Base-by-base conservation (phyloP, 352 stramenopile genomes). In the Globisporangium apiculatum region DNA sequence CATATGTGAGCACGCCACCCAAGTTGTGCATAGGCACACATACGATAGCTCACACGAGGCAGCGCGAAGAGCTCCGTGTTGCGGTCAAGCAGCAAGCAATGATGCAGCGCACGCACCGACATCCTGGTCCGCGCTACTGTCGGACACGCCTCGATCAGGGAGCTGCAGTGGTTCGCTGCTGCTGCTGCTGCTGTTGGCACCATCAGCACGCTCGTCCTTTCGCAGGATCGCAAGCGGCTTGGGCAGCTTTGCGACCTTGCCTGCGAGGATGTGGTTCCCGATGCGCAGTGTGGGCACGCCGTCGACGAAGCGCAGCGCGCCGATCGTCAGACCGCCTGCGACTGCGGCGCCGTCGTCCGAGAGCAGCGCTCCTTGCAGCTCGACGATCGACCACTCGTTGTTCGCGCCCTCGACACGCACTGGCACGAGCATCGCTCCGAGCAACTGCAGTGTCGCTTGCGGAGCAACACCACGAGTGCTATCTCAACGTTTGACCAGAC, bases 351-450 rank as follows among this genome's bases (percentile, higher is more conserved):
- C 51, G 10, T 73, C 70, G 31, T 79, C 69, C 4, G 58, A 48
- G 12, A 95, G 63, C 3, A 95, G 51, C 41, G 92, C 71, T 17
- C 85, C 86, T 56, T 95, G 86, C 37, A 95, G 77, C 70, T 95
- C 86, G 36, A 95, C 66, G 47, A 95, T 58, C 62, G 76, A 91
- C 86, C 86, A 95, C 68, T 91, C 84, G 37, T 76, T 83, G 14
- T 58, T 54, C 35, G 78, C 79, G 48, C 65, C 75, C 47, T 91
- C 73, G 43, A 89, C 78, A 14, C 68, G 62, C n/a, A 93, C 65
- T 0, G 81, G 75, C 55, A 93, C 60, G 24, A 90, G 62, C 83
- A 93, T 93, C 1, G 10, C 62, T n/a, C 24, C 24, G 1, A 31
- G 24, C 24, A 31, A 31, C 24, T 31, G 24, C 3, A 31, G 24